Evolutionary conservation across 768 basidiomycete genomes (phyloP), one percentile per base, ranked within the genome.

Genomic region (Suillus americanus): DNA sequence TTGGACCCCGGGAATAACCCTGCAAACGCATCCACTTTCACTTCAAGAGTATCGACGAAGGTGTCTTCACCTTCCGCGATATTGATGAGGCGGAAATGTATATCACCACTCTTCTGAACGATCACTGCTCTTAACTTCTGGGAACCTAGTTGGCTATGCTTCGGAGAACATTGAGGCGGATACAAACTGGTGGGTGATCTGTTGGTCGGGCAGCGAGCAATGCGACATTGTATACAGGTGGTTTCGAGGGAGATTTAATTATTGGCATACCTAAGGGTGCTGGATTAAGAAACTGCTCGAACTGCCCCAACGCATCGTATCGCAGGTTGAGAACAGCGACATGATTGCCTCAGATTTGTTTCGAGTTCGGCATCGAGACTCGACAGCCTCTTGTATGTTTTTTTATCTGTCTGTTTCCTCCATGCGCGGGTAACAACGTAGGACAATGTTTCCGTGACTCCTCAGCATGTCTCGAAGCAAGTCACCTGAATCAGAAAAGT

Each of bases 11-110:
- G 83, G 43, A 81, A 82, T 4, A 87, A 85, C 45, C 81, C 81
- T 18, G 86, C 85, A 18, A 77, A 71, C 25, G 62, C 67, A 35
- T 23, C 65, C 18, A 65, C 63, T 18, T 80, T 81, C 62, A 89
- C 95, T 85, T 81, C 85, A 0, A 89, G 88, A 69, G 85, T 82
- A 90, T 97, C 69, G 82, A 80, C 14, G 89, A 94, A 70, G 92
- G 95, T 70, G 91, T 94, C 81, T 95, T 89, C 77, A 86, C 82
- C 68, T 87, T 93, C 69, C 89, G 92, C 68, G 90, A 89, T 71
- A 74, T 97, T 65, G 89, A 90, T 38, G 97, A 97, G 76, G 95
- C 92, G 18, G 93, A 94, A 69, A 85, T 85, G 35, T 96, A 96
- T 81, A 94, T 96, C 79, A 82, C 85, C 61, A 84, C 80, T 23